These are phyloP conservation scores for Caloboletus inedulis DNA, from an alignment of 1,284 basidiomycete species.

Conservation along the genomic window DNA sequence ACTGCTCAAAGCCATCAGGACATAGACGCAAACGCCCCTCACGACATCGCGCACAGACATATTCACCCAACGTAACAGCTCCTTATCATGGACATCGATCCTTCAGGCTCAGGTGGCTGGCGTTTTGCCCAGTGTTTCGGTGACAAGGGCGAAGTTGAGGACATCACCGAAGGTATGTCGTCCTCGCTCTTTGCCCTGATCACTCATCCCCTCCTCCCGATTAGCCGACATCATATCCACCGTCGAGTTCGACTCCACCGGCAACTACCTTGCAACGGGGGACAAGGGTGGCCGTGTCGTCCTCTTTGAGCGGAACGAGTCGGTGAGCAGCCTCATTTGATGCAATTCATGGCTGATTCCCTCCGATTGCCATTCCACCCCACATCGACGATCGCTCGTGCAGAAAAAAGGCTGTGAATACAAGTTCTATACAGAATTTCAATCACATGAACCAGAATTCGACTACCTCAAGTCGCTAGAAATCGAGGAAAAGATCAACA, in stretches of 20 bases:
- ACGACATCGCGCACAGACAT: conserved; percentile 17
- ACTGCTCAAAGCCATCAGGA: conserved; percentile 4
- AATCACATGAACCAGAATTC: conserved; percentile 99
- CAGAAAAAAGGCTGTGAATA: conserved; percentile 99
- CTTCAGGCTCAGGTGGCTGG: conserved; percentile 86
- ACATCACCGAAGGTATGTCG: conserved; percentile 91
- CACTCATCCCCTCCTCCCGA: conserved; percentile 27
- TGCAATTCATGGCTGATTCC: conserved; percentile 28
- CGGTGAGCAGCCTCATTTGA: conserved; percentile 55
- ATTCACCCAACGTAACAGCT: conserved; percentile 7
- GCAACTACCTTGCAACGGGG: conserved; percentile 98
- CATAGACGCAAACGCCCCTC: conserved; percentile 8
- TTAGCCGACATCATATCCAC: conserved; percentile 98
- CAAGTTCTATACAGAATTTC: conserved; percentile 99
- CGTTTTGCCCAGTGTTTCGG: conserved; percentile 99
- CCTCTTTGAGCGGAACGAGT: conserved; percentile 97
- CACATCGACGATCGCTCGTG: conserved; percentile 1
- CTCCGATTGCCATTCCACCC: conserved; percentile 20
- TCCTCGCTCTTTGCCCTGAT: conserved; percentile 22
- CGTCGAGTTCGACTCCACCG: conserved; percentile 99
- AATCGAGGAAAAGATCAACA: conserved; percentile 99
- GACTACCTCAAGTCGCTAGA: conserved; percentile 99
- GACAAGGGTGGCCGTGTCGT: conserved; percentile 99
- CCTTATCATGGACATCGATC: conserved; percentile 69
- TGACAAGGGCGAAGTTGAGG: conserved; percentile 98